These are phyloP conservation scores for Trypanosoma vivax DNA, from an alignment of 208 protist species.

Conservation along the genomic window DNA sequence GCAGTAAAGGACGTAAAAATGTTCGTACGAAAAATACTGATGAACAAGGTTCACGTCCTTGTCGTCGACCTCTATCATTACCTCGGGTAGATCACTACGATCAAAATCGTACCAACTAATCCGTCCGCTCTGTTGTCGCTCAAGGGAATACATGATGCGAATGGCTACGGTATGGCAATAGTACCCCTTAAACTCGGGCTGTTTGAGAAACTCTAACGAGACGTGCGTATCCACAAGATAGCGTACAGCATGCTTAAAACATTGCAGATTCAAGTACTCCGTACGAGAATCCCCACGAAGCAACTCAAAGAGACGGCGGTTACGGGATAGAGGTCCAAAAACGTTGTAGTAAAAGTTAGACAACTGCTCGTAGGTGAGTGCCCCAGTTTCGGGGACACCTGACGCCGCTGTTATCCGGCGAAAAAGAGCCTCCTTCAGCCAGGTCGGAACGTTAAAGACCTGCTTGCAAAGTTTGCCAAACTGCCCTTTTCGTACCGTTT, in stretches of 20 bases:
- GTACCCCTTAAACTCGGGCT: constrained; percentile 93
- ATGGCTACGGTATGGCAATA: constrained; percentile 94
- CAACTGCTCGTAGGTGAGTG: constrained; percentile 48
- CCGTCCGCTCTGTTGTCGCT: constrained; percentile 63
- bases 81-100: constrained; percentile 76
- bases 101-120: constrained; percentile 86
- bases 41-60: constrained; percentile 86
- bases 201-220: constrained; percentile 91
- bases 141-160: constrained; percentile 93
- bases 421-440: constrained; percentile 77
- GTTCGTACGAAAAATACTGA: constrained; percentile 97
- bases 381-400: constrained; percentile 19
- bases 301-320: constrained; percentile 72
- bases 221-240: constrained; percentile 85
- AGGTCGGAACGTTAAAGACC: constrained; percentile 76
- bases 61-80: constrained; percentile 70
- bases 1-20: constrained; percentile 99
- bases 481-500: constrained; percentile 27
- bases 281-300: constrained; percentile 29
- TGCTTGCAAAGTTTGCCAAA: constrained; percentile 59
- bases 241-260: constrained; percentile 57
- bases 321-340: constrained; percentile 45
- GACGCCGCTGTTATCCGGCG: constrained; percentile 33
- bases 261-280: constrained; percentile 57
- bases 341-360: constrained; percentile 47